Evolutionary conservation across 108 stramenopile species (phyloP), one percentile per base, ranked within the genome.

Genomic region (Cyclotella cryptica): DNA sequence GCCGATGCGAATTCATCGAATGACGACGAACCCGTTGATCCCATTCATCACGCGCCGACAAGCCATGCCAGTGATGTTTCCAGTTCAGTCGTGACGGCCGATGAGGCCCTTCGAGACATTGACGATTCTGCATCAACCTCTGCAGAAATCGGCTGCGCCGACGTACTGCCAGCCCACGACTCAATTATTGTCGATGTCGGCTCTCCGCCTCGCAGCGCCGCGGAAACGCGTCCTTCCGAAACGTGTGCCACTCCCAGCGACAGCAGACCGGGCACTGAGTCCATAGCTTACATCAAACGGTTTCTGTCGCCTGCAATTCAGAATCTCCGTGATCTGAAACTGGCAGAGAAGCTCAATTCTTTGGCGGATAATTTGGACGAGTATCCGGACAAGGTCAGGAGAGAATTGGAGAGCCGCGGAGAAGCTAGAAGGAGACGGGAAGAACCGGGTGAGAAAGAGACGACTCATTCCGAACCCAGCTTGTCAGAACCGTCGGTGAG

Each of bases 201-300:
- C 1, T 24, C 15, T 15, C 28, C 43, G 10, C 15, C 65, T 24
- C 26, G 6, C 45, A 10, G 24, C 8, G 21, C 65, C 13, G 2
- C 45, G 0, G 45, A 45, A 66, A 13, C 65, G 3, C 42, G 35
- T 6, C 35, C 2, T 35, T 35, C 6, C 4, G 35, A 54, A 15
- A 43, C 57, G 58, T 40, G 9, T 1, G 24, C 51, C 57, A 13
- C 54, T 21, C 19, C 54, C 7, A 19, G 18, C 10, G 52, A 24
- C 17, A 67, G 65, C 5, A 54, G 52, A 39, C 79, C 79, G 18
- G 71, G 79, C 41, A 67, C 79, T 7, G 79, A 79, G 67, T 79
- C 79, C 22, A 51, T 79, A 1, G 44, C 71, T 42, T 72, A 79
- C 65, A 40, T 79, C 40, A 72, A 66, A 58, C n/a, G 63, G 35